Evolutionary conservation across 2,329 filamentous ascomycete species (phyloP).

Genomic region (Scedosporium aurantiacum): DNA sequence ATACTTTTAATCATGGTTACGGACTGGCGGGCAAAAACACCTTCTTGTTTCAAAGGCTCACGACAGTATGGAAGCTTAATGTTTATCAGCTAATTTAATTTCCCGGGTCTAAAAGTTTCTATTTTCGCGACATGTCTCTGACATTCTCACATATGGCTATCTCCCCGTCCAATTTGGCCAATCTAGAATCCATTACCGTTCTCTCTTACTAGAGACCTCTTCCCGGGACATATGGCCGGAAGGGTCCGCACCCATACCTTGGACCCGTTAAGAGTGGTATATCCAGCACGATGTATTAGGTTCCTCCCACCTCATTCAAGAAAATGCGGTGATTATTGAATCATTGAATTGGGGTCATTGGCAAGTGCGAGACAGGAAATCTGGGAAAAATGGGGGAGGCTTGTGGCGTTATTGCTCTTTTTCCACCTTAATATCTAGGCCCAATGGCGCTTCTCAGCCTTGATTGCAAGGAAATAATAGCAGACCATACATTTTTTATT

Average conservation of each 20-base stretch:
- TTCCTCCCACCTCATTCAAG: too few species aligned
- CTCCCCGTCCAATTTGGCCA: too few species aligned
- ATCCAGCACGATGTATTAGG: too few species aligned
- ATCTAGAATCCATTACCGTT: too few species aligned
- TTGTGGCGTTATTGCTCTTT: not conserved
- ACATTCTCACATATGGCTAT: too few species aligned
- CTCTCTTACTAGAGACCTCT: too few species aligned
- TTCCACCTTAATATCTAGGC: not conserved
- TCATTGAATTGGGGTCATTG: too few species aligned
- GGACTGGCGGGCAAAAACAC: not conserved
- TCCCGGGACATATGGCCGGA: too few species aligned
- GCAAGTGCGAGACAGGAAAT: not conserved
- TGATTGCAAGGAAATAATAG: not conserved
- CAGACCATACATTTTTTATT: not conserved
- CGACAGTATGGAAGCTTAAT: not conserved
- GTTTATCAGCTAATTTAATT: conserved; percentile 2
- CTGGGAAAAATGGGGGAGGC: not conserved
- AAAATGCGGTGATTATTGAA: not conserved
- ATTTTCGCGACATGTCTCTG: too few species aligned
- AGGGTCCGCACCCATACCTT: too few species aligned
- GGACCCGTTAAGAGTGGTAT: too few species aligned
- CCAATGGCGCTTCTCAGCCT: not conserved
- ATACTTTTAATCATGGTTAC: too few species aligned
- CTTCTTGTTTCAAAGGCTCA: not conserved
- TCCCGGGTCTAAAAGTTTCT: not conserved